Conservation (phyloP, 768 basidiomycete species). For the Pluteus cervinus region DNA sequence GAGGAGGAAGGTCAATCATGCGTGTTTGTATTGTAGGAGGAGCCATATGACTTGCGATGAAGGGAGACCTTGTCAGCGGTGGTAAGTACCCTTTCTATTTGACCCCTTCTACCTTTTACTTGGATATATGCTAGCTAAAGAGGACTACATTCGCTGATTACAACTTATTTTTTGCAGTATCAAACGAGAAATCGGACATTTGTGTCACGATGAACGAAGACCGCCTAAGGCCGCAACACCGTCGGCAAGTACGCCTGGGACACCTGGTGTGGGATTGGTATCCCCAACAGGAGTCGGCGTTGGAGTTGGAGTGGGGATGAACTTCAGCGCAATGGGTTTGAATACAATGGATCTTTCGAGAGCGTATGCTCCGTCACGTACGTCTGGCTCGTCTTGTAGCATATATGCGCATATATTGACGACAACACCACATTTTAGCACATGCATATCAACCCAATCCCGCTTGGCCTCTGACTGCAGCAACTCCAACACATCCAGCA, state of each 20-base stretch:
- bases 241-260: conserved; percentile 16
- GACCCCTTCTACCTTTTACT: conserved; percentile 8
- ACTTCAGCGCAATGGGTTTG: no score
- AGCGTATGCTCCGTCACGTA: conserved; percentile 40
- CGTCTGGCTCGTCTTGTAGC: no score
- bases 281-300: no score
- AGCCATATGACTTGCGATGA: conserved; percentile 94
- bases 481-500: conserved; percentile 54
- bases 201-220: conserved; percentile 85
- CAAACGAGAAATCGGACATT: conserved; percentile 93
- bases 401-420: no score
- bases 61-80: conserved; percentile 86
- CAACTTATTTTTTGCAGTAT: conserved; percentile 46
- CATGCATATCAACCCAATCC: no score
- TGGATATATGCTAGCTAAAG: no score
- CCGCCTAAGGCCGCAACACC: conserved; percentile 39
- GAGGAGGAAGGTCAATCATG: conserved; percentile 85
- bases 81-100: conserved; percentile 47
- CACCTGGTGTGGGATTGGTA: no score
- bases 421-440: no score
- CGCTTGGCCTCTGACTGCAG: no score
- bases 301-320: no score
- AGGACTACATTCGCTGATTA: no score
- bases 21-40: conserved; percentile 87
- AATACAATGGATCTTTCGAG: no score